Conservation (phyloP, 441 rosid species). For the Raphanus hybrid region DNA sequence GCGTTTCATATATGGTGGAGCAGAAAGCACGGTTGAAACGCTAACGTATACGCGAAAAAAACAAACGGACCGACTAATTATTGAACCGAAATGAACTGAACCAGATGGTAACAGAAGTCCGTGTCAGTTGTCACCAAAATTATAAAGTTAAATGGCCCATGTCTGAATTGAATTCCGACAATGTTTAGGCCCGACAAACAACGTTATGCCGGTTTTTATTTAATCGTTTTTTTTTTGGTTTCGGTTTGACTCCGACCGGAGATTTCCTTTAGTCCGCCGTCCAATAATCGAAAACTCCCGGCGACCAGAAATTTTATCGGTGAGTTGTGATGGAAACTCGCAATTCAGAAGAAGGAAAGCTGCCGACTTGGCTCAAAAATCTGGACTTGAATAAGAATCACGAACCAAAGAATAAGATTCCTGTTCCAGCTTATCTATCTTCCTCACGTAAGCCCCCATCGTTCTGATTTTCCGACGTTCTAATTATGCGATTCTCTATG, state of each 20-base stretch:
- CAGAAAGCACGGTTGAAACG: background rate
- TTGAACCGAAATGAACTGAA: no score
- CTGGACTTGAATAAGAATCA: conserved; percentile 53
- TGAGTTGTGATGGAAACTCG: conserved; percentile 51
- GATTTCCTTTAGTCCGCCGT: background rate
- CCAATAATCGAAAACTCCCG: conserved; percentile 3
- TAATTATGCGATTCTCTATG: background rate
- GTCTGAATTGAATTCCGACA: background rate
- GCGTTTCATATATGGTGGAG: background rate
- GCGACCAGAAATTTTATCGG: conserved; percentile 12
- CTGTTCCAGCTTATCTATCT: conserved; percentile 31
- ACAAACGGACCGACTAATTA: background rate
- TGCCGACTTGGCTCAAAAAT: conserved; percentile 47
- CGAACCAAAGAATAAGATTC: conserved; percentile 36
- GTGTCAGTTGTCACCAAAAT: no score
- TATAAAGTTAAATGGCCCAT: background rate
- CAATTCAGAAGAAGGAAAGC: conserved; percentile 37
- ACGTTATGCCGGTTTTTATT: background rate
- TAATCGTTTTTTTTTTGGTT: background rate
- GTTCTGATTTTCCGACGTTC: background rate
- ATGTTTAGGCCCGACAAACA: background rate
- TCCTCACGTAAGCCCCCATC: conserved; percentile 48
- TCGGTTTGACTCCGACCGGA: conserved; percentile 3
- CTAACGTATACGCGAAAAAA: background rate
- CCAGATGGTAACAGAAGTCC: no score